Evolutionary conservation across 2,329 filamentous ascomycete genomes (phyloP).

Genomic region (Colletotrichum sp.): DNA sequence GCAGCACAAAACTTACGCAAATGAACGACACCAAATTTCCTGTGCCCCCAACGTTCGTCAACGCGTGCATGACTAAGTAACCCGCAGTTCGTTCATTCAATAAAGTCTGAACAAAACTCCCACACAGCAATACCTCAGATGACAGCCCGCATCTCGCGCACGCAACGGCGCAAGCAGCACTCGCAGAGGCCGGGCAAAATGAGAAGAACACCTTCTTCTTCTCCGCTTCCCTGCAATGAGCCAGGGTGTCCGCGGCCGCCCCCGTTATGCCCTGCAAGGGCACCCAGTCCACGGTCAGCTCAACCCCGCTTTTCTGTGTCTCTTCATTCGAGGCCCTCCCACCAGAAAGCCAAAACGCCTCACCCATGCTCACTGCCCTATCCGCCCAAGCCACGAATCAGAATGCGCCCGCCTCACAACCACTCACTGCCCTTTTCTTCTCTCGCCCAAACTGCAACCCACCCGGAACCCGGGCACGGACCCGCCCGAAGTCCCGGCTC

Average conservation of each 20-base stretch:
- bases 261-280: not conserved
- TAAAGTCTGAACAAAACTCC: not conserved
- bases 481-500: not conserved
- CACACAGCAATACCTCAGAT: not conserved
- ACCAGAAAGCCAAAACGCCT: not conserved
- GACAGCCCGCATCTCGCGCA: not conserved
- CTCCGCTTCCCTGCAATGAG: not conserved
- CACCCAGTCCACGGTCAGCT: not conserved
- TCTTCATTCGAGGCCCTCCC: not conserved
- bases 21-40: not conserved
- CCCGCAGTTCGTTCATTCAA: not conserved
- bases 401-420: not conserved
- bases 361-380: not conserved
- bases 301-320: not conserved
- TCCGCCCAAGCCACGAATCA: not conserved
- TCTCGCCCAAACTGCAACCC: not conserved
- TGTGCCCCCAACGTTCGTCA: not conserved
- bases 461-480: not conserved
- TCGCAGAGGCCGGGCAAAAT: not conserved
- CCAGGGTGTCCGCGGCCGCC: not conserved
- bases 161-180: not conserved
- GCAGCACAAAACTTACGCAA: not conserved
- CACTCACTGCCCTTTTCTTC: not conserved
- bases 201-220: not conserved
- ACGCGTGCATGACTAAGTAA: not conserved